These are phyloP conservation scores for Russula virescens DNA, from an alignment of 768 basidiomycete genomes.

Conservation along the genomic window DNA sequence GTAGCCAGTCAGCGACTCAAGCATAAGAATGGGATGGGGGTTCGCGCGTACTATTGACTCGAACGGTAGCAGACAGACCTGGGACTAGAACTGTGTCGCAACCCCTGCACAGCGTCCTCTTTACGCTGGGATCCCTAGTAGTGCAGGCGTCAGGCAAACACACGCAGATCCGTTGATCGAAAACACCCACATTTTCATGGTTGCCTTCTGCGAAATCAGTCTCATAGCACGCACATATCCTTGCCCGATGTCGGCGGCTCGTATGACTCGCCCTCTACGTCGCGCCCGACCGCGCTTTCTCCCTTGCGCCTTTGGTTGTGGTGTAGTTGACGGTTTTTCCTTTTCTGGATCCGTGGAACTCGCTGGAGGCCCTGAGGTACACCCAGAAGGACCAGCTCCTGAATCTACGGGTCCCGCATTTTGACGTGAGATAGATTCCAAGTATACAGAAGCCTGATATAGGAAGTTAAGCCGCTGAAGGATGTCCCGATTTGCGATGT, in stretches of 20 bases:
- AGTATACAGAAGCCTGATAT: conserved; percentile 71
- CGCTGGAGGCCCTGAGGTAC: background rate
- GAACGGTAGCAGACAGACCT: conserved; percentile 57
- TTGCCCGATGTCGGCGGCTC: conserved; percentile 51
- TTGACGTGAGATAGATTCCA: conserved; percentile 36
- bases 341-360: background rate
- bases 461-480: conserved; percentile 82
- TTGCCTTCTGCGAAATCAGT: conserved; percentile 66
- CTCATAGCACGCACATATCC: conserved; percentile 63
- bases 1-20: conserved; percentile 23
- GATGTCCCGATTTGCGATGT: conserved; percentile 62
- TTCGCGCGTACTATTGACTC: conserved; percentile 51
- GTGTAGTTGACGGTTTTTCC: background rate
- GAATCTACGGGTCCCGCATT: background rate
- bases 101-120: conserved; percentile 68
- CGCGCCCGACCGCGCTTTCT: conserved; percentile 7
- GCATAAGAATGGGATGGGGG: conserved; percentile 20
- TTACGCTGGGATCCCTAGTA: conserved; percentile 73
- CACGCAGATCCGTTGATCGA: background rate
- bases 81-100: conserved; percentile 64
- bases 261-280: conserved; percentile 29
- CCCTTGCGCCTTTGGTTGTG: background rate
- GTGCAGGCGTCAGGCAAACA: background rate
- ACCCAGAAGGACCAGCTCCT: background rate
- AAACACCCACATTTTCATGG: conserved; percentile 61